phyloP scores from a whole-genome alignment of 164 flowering plant species.

The Aristolochia contorta region DNA sequence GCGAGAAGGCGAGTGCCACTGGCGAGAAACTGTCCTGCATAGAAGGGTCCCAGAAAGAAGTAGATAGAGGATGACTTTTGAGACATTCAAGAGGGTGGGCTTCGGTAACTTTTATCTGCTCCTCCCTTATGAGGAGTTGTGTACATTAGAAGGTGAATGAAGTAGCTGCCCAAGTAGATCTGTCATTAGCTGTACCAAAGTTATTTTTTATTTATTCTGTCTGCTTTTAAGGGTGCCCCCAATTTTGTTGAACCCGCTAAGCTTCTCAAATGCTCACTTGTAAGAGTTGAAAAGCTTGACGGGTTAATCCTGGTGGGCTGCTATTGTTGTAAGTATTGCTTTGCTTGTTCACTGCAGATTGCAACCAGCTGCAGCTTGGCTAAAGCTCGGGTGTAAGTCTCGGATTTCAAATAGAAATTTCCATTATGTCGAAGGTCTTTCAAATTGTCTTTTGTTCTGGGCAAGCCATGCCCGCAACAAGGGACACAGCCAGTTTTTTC shows the following conservation, averaged over 20 bases:
- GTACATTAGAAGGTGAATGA: conserved; percentile 7
- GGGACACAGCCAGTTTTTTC: no score
- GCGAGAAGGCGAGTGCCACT: conserved; percentile 21
- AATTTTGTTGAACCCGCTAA: background rate
- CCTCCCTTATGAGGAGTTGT: background rate
- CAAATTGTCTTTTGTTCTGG: no score
- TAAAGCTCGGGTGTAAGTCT: no score
- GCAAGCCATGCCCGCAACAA: no score
- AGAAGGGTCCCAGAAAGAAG: conserved; percentile 10
- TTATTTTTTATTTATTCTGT: no score
- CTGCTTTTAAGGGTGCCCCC: background rate
- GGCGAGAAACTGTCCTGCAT: conserved; percentile 9
- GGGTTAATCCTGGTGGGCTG: background rate
- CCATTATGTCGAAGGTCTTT: no score
- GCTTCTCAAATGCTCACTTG: background rate
- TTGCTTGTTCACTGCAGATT: background rate
- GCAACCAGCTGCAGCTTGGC: no score
- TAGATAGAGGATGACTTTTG: conserved; percentile 2
- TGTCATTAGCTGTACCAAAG: background rate
- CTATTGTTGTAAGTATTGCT: conserved; percentile 3
- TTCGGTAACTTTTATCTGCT: background rate
- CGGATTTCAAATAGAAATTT: no score
- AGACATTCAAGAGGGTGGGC: background rate
- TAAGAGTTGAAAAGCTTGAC: background rate
- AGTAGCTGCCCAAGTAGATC: background rate